A percentile compares a stretch with the other conserved stretches of the same genome.
phyloP scores from a whole-genome alignment of 257 asterid genomes.

The Eustoma russellianum region DNA sequence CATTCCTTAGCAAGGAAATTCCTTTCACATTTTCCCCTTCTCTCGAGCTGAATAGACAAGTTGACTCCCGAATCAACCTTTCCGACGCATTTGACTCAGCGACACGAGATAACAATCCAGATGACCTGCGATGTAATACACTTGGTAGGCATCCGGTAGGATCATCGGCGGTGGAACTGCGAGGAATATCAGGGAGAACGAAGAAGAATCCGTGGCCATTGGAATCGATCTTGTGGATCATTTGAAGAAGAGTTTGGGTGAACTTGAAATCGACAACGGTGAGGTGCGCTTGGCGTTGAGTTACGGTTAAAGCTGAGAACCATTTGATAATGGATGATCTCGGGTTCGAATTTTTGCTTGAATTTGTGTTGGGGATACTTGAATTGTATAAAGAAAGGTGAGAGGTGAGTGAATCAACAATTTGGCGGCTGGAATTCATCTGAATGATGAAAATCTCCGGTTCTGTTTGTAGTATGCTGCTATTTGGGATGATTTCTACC shows the following conservation, averaged over 20 bases:
- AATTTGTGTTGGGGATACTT: conserved; percentile 17
- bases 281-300: conserved; percentile 82
- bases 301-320: conserved; percentile 67
- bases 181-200: conserved; percentile 72
- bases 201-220: conserved; percentile 59
- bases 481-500: not conserved
- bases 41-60: conserved; percentile 59
- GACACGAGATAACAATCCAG: conserved; percentile 51
- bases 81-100: conserved; percentile 36
- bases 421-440: conserved; percentile 48
- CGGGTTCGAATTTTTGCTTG: conserved; percentile 23
- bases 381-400: conserved; percentile 80
- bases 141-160: conserved; percentile 47
- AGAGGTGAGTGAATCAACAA: conserved; percentile 69
- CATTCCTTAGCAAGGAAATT: conserved; percentile 11
- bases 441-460: conserved; percentile 7
- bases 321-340: conserved; percentile 70
- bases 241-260: conserved; percentile 48
- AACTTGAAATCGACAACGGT: conserved; percentile 46
- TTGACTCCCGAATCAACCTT: conserved; percentile 37
- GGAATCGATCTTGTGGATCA: conserved; percentile 45
- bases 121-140: conserved; percentile 62
- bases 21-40: conserved; percentile 43
- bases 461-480: not conserved
- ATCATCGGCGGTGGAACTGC: not conserved